Evolutionary conservation across 176 grass and related monocot genomes (phyloP).

Genomic region (Triticum monococcum): DNA sequence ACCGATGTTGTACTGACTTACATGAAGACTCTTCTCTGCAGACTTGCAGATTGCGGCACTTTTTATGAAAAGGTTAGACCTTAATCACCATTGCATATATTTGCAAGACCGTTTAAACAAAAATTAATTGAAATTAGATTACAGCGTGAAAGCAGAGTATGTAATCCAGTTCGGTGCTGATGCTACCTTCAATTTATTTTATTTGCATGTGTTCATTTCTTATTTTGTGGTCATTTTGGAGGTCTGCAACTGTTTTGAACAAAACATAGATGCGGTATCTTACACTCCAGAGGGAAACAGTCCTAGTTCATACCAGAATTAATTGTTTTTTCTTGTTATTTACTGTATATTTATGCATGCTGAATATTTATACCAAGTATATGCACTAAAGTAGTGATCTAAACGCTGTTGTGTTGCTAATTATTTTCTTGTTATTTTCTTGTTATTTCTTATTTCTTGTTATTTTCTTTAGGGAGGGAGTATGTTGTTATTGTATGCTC

Average conservation of each 20-base stretch:
- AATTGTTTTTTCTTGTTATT: not conserved
- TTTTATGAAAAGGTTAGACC: constrained; percentile 9
- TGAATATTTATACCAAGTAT: not conserved
- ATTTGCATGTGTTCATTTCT: not conserved
- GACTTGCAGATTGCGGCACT: not conserved
- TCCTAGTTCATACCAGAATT: not conserved
- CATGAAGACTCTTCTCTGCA: not conserved
- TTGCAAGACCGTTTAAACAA: not conserved
- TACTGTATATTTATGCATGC: not conserved
- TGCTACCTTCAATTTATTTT: not conserved
- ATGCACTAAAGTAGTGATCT: not conserved
- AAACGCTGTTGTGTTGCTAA: too few relatives aligned
- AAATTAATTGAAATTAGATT: not conserved
- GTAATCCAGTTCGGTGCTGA: not conserved
- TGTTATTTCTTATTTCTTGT: too few relatives aligned
- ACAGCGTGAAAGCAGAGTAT: not conserved
- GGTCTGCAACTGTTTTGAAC: not conserved
- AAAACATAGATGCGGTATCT: not conserved
- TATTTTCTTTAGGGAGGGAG: too few relatives aligned
- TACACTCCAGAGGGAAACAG: not conserved
- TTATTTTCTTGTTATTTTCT: too few relatives aligned
- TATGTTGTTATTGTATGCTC: not conserved
- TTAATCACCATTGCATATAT: not conserved
- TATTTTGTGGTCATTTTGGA: not conserved
- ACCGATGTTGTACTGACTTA: not conserved